phyloP scores from a whole-genome alignment of 495 filamentous ascomycete genomes.

The Xylaria longipes region DNA sequence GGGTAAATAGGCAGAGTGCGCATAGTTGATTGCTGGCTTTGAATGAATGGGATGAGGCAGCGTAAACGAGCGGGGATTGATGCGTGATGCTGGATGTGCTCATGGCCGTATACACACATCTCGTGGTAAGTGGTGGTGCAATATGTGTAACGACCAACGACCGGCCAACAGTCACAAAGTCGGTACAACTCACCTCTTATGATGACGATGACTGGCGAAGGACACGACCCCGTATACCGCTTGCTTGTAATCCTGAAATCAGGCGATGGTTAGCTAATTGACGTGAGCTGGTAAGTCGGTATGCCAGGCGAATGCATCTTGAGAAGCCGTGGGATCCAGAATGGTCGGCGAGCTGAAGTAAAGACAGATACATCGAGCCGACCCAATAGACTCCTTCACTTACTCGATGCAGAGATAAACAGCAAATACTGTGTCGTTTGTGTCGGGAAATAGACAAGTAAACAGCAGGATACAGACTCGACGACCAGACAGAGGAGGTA shows the following conservation, averaged over 20 bases:
- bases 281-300: slow-evolving; percentile 5
- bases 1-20: not conserved
- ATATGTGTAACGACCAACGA: slow-evolving; percentile 20
- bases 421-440: slow-evolving; percentile 6
- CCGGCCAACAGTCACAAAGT: not conserved
- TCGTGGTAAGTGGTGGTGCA: slow-evolving; percentile 16
- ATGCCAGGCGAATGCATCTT: not conserved
- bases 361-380: not conserved
- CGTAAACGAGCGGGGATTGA: slow-evolving; percentile 17
- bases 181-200: slow-evolving; percentile 26
- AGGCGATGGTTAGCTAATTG: slow-evolving; percentile 20
- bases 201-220: slow-evolving; percentile 16
- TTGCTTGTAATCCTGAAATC: slow-evolving; percentile 14
- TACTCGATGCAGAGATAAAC: slow-evolving; percentile 17
- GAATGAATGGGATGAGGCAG: slow-evolving; percentile 14
- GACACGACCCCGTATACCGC: slow-evolving; percentile 2
- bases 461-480: slow-evolving; percentile 1
- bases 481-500: not conserved
- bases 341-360: slow-evolving; percentile 5
- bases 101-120: slow-evolving; percentile 14
- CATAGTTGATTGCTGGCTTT: slow-evolving; percentile 4
- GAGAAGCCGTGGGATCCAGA: not conserved
- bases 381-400: not conserved
- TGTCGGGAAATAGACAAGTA: not conserved
- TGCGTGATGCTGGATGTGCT: not conserved